phyloP scores from a whole-genome alignment of 129 eudicot genomes.

The Dittrichia graveolens region DNA sequence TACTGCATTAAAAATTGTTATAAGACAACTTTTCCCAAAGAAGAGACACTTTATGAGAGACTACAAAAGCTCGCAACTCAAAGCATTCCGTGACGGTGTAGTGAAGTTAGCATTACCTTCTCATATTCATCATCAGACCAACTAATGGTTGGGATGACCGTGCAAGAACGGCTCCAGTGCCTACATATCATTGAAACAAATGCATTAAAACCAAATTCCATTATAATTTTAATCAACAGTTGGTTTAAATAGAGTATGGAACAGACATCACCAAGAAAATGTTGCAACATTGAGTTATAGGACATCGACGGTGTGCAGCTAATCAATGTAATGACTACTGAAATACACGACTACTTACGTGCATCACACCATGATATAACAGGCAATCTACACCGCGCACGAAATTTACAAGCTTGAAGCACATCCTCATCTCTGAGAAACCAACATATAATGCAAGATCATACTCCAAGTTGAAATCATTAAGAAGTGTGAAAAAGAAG shows the following conservation, averaged over 20 bases:
- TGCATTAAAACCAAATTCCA: neutral
- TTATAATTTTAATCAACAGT: too few relatives aligned
- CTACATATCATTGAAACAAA: conserved; percentile 36
- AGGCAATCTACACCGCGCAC: conserved; percentile 94
- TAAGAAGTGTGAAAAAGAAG: neutral
- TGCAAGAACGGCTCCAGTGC: conserved; percentile 92
- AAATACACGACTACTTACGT: conserved; percentile 42
- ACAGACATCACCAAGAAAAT: neutral
- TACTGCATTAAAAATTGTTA: conserved; percentile 51
- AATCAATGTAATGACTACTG: neutral
- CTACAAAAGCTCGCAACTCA: conserved; percentile 14
- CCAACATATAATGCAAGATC: conserved; percentile 17
- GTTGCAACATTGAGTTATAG: too few relatives aligned
- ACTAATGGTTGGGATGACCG: conserved; percentile 97
- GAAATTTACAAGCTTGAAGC: conserved; percentile 89
- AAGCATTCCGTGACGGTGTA: neutral
- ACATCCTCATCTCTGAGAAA: conserved; percentile 81
- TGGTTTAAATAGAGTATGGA: too few relatives aligned
- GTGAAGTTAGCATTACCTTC: conserved; percentile 59
- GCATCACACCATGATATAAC: conserved; percentile 85
- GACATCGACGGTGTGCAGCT: neutral
- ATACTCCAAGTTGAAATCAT: neutral
- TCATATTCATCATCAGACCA: conserved; percentile 99
- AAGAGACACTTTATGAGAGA: conserved; percentile 7
- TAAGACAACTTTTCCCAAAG: neutral